Evolutionary conservation across 768 basidiomycete genomes (phyloP), one percentile per base, ranked within the genome.

Genomic region (Amanita polypyramis): DNA sequence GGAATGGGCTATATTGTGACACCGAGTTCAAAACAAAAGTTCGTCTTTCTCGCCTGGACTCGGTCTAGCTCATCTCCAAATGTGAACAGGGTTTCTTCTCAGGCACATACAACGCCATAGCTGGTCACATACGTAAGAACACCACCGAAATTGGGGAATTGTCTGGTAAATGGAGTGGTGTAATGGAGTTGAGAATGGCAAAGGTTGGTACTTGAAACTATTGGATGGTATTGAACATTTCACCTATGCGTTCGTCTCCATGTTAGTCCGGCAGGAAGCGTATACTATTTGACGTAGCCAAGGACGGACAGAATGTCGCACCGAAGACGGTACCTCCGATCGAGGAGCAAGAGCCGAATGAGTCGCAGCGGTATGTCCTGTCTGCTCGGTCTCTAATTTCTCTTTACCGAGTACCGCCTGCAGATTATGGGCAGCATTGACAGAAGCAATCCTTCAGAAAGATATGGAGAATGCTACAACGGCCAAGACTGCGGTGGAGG

Each of bases 21-120:
- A 68, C 98, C 30, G 92, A 97, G 55, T 99, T 98, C 73, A 98
- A 97, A 75, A 94, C 93, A 34, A 98, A 96, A 79, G 91, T 87
- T 43, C 42, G 68, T 55, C 12, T 8, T 12, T 8, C n/a, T 49
- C 14, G 4, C 19, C 8, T 37, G 14, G 17, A 20, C 17, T 15
- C 17, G 29, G 12, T 29, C 11, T n/a, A 12, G 15, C 10, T 32
- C 11, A 51, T 35, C 14, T 36, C 30, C 23, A 34, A 27, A 33
- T 17, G 11, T 36, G 9, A 20, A 21, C 39, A 49, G 88, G 95
- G 95, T 15, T 97, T 95, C 74, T 96, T 97, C 66, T 93, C 92
- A 1, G 96, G 96, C 19, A 85, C 87, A 47, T 95, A 98, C 70
- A 98, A 99, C 61, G 81, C 84, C 32, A 76, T 99, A 50, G 64